A percentile compares a stretch with the other conserved stretches of the same genome.
Conservation (phyloP, 2,329 filamentous ascomycete genomes). For the Metarhizium guizhouense region DNA sequence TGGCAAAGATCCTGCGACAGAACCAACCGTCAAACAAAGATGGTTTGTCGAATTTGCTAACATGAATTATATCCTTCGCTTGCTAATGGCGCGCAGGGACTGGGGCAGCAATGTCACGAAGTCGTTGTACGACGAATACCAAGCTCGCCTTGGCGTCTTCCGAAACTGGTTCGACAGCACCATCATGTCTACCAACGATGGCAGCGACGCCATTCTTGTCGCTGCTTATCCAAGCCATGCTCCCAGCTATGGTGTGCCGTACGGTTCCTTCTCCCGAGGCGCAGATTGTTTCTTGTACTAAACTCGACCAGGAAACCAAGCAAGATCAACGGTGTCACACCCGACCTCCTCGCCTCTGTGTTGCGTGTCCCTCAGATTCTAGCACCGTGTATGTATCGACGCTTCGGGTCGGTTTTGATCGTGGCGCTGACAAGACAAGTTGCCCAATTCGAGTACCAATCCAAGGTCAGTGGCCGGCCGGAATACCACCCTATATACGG, state of each 20-base stretch:
- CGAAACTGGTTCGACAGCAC: constrained; percentile 22
- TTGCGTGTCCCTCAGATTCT: constrained; percentile 22
- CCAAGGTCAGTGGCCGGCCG: constrained; percentile 15
- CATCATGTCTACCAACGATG: constrained; percentile 13
- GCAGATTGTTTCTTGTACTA: background rate
- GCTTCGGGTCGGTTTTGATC: background rate
- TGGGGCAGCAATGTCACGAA: constrained; percentile 15
- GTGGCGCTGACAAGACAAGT: constrained; percentile 12
- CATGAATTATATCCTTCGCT: background rate
- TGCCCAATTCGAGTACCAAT: constrained; percentile 21
- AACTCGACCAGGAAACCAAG: constrained; percentile 2
- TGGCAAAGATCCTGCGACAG: constrained; percentile 16
- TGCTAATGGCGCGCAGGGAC: constrained; percentile 10
- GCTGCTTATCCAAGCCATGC: constrained; percentile 13
- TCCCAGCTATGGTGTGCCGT: constrained; percentile 11
- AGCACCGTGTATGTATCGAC: constrained; percentile 23
- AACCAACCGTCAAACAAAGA: constrained; percentile 18
- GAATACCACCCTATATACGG: constrained; percentile 23
- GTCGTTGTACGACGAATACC: constrained; percentile 13
- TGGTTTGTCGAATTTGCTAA: constrained; percentile 16
- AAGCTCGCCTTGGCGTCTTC: constrained; percentile 18
- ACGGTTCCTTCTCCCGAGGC: background rate
- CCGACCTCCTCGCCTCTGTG: constrained; percentile 18
- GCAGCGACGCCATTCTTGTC: constrained; percentile 13
- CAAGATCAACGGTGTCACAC: constrained; percentile 15